Evolutionary conservation across 306 rosid genomes (phyloP).

Genomic region (Cajanus cajan): DNA sequence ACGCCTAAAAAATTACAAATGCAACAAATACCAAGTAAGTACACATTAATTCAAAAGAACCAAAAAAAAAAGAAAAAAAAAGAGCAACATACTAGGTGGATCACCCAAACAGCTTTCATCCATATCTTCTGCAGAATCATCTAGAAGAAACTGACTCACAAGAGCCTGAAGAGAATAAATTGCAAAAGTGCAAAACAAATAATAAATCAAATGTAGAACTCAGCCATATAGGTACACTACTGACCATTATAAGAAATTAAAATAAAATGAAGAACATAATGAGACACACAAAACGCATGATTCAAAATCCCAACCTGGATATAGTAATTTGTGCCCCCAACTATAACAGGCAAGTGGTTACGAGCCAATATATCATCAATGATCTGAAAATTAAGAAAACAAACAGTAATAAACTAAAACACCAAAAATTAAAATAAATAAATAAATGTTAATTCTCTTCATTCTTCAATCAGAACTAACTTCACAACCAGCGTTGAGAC

Average conservation of each 20-base stretch:
- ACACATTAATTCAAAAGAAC: neutral
- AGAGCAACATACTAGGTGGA: slow-evolving; percentile 42
- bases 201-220: neutral
- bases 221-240: neutral
- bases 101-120: slow-evolving; percentile 38
- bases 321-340: slow-evolving; percentile 96
- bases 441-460: neutral
- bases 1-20: slow-evolving; percentile 42
- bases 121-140: slow-evolving; percentile 55
- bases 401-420: neutral
- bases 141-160: slow-evolving; percentile 80
- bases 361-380: slow-evolving; percentile 68
- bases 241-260: neutral
- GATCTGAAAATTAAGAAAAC: slow-evolving; percentile 48
- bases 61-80: neutral
- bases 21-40: neutral
- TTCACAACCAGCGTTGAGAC: neutral
- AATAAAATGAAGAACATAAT: neutral
- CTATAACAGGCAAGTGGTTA: slow-evolving; percentile 69
- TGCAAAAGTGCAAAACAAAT: neutral
- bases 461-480: neutral
- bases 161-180: slow-evolving; percentile 60
- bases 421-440: neutral
- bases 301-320: slow-evolving; percentile 61
- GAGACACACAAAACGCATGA: neutral